Evolutionary conservation across 2,329 filamentous ascomycete genomes (phyloP).

Genomic region (Bipolaris sorokiniana): DNA sequence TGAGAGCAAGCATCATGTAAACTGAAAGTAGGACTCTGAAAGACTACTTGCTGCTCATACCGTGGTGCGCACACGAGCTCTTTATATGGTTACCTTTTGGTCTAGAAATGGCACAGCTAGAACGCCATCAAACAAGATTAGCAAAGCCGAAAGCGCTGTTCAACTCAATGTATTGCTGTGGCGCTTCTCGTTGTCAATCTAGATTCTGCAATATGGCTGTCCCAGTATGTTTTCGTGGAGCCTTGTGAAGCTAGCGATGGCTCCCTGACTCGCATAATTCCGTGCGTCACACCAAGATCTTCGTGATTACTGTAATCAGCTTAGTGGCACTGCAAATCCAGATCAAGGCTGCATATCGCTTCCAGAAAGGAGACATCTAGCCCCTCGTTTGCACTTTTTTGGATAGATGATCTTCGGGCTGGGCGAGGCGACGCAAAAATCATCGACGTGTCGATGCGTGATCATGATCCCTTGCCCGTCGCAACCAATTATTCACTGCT

Average conservation of each 20-base stretch:
- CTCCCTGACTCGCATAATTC: neutral
- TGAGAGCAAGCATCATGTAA: neutral
- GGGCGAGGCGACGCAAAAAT: neutral
- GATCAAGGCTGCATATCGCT: neutral
- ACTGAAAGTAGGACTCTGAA: neutral
- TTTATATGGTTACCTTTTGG: neutral
- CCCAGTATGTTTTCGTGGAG: neutral
- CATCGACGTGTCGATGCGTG: neutral
- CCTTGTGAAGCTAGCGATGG: too few species aligned
- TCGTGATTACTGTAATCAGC: neutral
- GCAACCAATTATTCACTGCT: neutral
- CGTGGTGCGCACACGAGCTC: neutral
- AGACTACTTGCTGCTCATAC: neutral
- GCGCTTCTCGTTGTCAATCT: neutral
- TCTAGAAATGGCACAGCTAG: neutral
- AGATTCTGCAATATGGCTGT: neutral
- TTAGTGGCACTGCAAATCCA: neutral
- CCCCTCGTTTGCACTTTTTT: neutral
- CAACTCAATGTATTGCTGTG: neutral
- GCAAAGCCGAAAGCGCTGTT: neutral
- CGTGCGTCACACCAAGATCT: neutral
- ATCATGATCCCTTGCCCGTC: neutral
- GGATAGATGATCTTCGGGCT: neutral
- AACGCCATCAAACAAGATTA: neutral
- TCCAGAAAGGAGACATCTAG: neutral